phyloP scores from a whole-genome alignment of 2,329 filamentous ascomycete species.

The Zymoseptoria pseudotritici region DNA sequence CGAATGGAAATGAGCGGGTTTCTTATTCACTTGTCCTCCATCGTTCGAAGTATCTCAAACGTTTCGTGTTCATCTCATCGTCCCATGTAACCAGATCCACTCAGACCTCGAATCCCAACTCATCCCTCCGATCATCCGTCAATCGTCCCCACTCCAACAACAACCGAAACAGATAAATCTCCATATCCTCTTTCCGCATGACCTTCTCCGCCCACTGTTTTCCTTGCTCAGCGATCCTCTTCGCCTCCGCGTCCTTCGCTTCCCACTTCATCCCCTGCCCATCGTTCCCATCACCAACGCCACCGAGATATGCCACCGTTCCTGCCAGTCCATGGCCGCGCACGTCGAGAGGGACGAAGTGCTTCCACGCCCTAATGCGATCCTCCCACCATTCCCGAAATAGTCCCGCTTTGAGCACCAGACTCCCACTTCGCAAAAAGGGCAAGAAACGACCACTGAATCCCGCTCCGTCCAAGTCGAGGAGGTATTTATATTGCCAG shows the following conservation, averaged over 20 bases:
- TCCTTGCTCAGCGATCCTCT: slow-evolving; percentile 60
- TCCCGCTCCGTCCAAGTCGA: slow-evolving; percentile 62
- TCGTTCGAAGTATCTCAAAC: too few species aligned
- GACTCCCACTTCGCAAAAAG: slow-evolving; percentile 56
- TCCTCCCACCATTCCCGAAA: slow-evolving; percentile 76
- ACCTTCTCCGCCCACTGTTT: slow-evolving; percentile 57
- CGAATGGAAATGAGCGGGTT: too few species aligned
- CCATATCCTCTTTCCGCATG: slow-evolving; percentile 65
- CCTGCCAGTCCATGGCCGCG: slow-evolving; percentile 67
- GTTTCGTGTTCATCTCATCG: neutral
- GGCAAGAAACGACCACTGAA: slow-evolving; percentile 60
- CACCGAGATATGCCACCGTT: slow-evolving; percentile 66
- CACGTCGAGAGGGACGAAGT: slow-evolving; percentile 71
- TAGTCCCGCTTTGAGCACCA: slow-evolving; percentile 64
- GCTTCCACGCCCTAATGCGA: slow-evolving; percentile 66
- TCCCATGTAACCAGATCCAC: neutral
- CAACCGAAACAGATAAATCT: slow-evolving; percentile 71
- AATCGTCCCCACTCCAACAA: slow-evolving; percentile 70
- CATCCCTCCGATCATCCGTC: slow-evolving; percentile 53
- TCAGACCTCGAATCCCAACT: slow-evolving; percentile 30
- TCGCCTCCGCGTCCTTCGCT: slow-evolving; percentile 39
- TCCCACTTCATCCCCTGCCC: slow-evolving; percentile 22
- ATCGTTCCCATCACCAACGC: slow-evolving; percentile 44
- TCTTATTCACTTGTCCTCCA: too few species aligned
- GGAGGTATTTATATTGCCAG: slow-evolving; percentile 61